Conservation (phyloP, 345 rosid species). For the Eucalyptus grandis region DNA sequence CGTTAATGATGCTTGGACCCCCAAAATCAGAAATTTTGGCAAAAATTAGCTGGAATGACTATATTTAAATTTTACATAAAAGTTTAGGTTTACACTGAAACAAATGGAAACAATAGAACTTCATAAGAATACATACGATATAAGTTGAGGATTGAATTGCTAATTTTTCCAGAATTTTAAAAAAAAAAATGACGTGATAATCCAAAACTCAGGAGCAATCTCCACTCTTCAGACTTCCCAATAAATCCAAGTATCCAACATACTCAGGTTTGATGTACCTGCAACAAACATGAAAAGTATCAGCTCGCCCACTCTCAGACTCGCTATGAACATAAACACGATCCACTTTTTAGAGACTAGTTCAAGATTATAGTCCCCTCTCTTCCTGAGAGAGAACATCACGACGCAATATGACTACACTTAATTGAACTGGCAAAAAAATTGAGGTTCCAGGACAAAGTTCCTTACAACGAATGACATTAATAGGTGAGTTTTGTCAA, state of each 20-base stretch:
- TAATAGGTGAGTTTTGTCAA: neutral
- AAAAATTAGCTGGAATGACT: neutral
- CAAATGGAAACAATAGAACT: rapidly evolving
- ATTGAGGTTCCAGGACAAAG: neutral
- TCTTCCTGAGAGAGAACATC: neutral
- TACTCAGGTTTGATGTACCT: conserved; percentile 66
- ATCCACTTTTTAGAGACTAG: neutral
- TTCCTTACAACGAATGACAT: neutral
- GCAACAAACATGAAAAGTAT: neutral
- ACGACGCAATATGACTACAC: neutral
- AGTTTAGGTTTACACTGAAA: too few relatives aligned
- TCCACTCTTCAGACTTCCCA: conserved; percentile 39
- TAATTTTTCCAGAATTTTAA: too few relatives aligned
- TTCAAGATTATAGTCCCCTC: neutral
- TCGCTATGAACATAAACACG: neutral
- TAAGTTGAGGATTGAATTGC: neutral
- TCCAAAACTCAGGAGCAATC: conserved; percentile 1
- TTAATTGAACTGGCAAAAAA: neutral
- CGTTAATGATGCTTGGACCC: neutral
- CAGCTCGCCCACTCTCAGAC: neutral
- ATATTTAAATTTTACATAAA: rapidly evolving
- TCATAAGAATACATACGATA: neutral
- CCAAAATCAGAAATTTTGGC: rapidly evolving
- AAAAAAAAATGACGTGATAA: neutral
- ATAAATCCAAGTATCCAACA: conserved; percentile 60